These are phyloP conservation scores for Hypoxylon trugodes DNA, from an alignment of 495 filamentous ascomycete species.

Conservation along the genomic window DNA sequence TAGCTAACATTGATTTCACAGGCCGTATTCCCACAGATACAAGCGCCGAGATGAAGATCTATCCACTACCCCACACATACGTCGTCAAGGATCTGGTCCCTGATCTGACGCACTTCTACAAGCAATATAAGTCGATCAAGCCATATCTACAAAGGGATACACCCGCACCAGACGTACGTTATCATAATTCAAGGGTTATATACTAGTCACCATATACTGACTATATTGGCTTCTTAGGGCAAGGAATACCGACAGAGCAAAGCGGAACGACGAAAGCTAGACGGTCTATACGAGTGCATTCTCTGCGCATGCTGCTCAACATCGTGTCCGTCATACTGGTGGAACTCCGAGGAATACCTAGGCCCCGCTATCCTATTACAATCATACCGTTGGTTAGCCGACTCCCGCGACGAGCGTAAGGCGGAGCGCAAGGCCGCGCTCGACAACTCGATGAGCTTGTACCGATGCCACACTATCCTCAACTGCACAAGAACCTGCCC, in stretches of 20 bases:
- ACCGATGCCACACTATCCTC: conserved; percentile 98
- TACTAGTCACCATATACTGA: conserved; percentile 38
- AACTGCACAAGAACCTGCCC: conserved; percentile 97
- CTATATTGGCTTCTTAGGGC: conserved; percentile 59
- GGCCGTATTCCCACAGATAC: conserved; percentile 93
- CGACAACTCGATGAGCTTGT: conserved; percentile 98
- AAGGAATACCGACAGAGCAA: conserved; percentile 89
- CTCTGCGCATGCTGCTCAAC: conserved; percentile 99
- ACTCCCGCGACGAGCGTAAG: conserved; percentile 89
- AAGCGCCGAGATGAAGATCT: conserved; percentile 86
- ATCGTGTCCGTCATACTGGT: conserved; percentile 98
- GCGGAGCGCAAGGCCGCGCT: conserved; percentile 86
- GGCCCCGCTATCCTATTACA: conserved; percentile 95
- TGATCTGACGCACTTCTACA: conserved; percentile 98
- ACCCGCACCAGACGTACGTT: conserved; percentile 74
- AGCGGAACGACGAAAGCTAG: conserved; percentile 92
- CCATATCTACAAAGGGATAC: conserved; percentile 93
- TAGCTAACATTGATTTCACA: conserved; percentile 47
- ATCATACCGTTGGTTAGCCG: conserved; percentile 94
- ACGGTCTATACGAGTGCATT: conserved; percentile 99
- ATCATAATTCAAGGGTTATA: too few relatives aligned
- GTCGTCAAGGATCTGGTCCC: conserved; percentile 99
- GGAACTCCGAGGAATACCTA: conserved; percentile 98
- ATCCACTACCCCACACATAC: conserved; percentile 98
- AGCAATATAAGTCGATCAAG: conserved; percentile 99